Evolutionary conservation across 2,329 filamentous ascomycete species (phyloP).

Genomic region (Pestalotiopsis sp.): DNA sequence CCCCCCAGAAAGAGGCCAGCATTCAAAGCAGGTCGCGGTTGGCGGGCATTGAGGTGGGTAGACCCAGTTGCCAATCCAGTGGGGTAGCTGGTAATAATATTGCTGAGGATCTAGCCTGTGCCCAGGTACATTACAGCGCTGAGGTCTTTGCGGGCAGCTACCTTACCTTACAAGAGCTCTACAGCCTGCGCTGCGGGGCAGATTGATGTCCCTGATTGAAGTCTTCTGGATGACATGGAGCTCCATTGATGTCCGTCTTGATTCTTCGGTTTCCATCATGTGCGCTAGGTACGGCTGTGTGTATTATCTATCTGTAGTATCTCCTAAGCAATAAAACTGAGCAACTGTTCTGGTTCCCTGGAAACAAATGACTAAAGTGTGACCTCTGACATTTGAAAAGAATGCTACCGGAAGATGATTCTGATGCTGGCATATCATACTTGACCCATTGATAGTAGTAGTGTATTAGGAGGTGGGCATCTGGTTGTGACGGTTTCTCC

Average conservation of each 20-base stretch:
- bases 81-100: constrained; percentile 6
- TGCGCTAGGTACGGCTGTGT: no score
- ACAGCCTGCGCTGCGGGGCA: background rate
- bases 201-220: background rate
- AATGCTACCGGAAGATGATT: no score
- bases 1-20: background rate
- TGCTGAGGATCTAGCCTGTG: constrained; percentile 1
- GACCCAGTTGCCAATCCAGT: constrained; percentile 5
- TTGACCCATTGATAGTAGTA: background rate
- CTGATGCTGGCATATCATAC: background rate
- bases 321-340: no score
- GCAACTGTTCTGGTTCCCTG: no score
- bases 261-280: background rate
- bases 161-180: background rate
- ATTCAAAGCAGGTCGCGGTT: background rate
- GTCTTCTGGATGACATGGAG: background rate
- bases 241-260: background rate
- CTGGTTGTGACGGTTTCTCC: background rate
- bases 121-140: background rate
- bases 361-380: no score
- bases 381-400: no score
- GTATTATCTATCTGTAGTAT: no score
- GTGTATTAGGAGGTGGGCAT: background rate
- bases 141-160: background rate
- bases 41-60: background rate